phyloP scores from a whole-genome alignment of 164 flowering plant species.

The Cinnamomum micranthum region DNA sequence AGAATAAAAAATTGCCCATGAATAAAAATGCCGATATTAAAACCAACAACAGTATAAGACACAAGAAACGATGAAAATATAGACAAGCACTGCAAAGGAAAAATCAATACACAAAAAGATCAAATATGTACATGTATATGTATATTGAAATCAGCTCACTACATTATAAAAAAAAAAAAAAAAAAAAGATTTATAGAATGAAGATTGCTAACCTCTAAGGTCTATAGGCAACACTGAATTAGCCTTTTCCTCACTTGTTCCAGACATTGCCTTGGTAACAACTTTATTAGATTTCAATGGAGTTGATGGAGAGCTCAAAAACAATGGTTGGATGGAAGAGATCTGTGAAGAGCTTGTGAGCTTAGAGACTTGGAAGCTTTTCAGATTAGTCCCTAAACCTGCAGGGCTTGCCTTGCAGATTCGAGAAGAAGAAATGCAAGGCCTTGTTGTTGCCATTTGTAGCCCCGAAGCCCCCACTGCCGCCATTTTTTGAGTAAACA shows the following conservation, averaged over 20 bases:
- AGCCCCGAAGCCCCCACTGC: slow-evolving; percentile 64
- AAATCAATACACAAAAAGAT: too few relatives aligned
- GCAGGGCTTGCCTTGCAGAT: slow-evolving; percentile 25
- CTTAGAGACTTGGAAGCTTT: slow-evolving; percentile 30
- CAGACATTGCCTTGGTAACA: slow-evolving; percentile 65
- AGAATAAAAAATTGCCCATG: too few relatives aligned
- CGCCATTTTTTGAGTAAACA: neutral
- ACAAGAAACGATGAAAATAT: too few relatives aligned
- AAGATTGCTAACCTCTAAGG: slow-evolving; percentile 54
- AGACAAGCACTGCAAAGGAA: too few relatives aligned
- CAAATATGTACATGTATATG: too few relatives aligned
- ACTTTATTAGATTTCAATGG: slow-evolving; percentile 24
- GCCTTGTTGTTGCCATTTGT: slow-evolving; percentile 45
- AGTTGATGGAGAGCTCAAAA: slow-evolving; percentile 29
- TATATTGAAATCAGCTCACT: too few relatives aligned
- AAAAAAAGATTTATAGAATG: neutral
- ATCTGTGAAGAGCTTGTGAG: slow-evolving; percentile 38
- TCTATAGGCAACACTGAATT: slow-evolving; percentile 65
- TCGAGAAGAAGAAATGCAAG: slow-evolving; percentile 44
- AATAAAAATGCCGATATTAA: too few relatives aligned
- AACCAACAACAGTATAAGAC: too few relatives aligned
- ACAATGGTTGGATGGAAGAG: slow-evolving; percentile 33
- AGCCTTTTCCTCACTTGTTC: slow-evolving; percentile 41
- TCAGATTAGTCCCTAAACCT: slow-evolving; percentile 19
- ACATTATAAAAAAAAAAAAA: too few relatives aligned